Evolutionary conservation across 106 monocot genomes (phyloP).

Genomic region (Dendrobium huoshanense): DNA sequence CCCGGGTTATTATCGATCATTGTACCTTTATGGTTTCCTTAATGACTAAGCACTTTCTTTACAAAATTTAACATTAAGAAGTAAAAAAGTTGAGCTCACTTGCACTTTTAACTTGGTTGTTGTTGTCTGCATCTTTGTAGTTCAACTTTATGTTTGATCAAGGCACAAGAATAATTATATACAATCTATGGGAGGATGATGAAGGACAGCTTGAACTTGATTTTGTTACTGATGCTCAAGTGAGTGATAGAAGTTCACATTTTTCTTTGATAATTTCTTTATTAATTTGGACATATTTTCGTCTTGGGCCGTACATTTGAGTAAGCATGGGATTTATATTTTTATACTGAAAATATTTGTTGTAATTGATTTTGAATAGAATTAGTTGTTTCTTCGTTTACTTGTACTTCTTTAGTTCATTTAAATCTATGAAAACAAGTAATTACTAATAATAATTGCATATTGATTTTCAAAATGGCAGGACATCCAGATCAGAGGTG

Average conservation of each 20-base stretch:
- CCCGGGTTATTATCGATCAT: background rate
- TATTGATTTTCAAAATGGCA: conserved; percentile 29
- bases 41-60: background rate
- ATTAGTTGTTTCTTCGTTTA: background rate
- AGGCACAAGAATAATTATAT: conserved; percentile 84
- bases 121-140: conserved; percentile 21
- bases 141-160: conserved; percentile 47
- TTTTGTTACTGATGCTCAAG: conserved; percentile 60
- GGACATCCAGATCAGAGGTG: conserved; percentile 94
- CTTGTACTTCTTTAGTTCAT: background rate
- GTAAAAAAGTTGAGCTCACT: background rate
- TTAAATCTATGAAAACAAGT: background rate
- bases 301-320: no score
- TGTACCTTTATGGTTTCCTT: background rate
- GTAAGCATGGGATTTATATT: background rate
- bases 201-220: conserved; percentile 84
- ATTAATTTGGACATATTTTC: background rate
- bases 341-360: background rate
- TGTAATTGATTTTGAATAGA: background rate
- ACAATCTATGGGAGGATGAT: conserved; percentile 94
- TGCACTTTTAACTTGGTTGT: background rate
- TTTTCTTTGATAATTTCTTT: background rate
- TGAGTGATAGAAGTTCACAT: conserved; percentile 11
- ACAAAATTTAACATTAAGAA: background rate
- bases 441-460: background rate